Evolutionary conservation across 768 basidiomycete genomes (phyloP).

Genomic region (Fomitopsis serialis): DNA sequence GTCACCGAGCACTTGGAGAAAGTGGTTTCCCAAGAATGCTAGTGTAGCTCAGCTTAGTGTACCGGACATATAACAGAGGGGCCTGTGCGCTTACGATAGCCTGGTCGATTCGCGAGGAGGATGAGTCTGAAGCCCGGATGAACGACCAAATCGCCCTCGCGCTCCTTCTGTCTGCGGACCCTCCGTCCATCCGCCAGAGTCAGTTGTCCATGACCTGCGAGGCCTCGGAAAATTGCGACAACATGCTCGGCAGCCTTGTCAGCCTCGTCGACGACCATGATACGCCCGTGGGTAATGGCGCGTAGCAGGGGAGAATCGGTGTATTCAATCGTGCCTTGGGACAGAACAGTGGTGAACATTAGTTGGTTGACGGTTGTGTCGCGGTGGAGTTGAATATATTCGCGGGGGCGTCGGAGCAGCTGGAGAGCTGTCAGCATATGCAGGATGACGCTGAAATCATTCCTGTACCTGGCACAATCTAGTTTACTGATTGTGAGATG

Average conservation of each 20-base stretch:
- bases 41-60: background rate
- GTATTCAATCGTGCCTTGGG: slow-evolving; percentile 52
- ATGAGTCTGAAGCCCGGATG: slow-evolving; percentile 62
- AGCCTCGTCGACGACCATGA: slow-evolving; percentile 69
- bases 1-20: slow-evolving; percentile 66
- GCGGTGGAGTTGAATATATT: slow-evolving; percentile 66
- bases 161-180: slow-evolving; percentile 39
- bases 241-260: slow-evolving; percentile 74
- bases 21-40: slow-evolving; percentile 74
- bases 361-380: slow-evolving; percentile 69
- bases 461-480: slow-evolving; percentile 51
- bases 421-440: slow-evolving; percentile 19
- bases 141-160: slow-evolving; percentile 51
- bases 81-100: slow-evolving; percentile 56
- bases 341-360: slow-evolving; percentile 62
- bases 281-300: slow-evolving; percentile 53
- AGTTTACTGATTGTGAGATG: background rate
- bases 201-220: slow-evolving; percentile 61
- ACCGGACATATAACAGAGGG: too few relatives aligned
- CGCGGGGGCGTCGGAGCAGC: slow-evolving; percentile 56
- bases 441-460: background rate
- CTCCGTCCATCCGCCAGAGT: slow-evolving; percentile 59
- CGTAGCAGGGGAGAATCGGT: slow-evolving; percentile 63
- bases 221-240: slow-evolving; percentile 64
- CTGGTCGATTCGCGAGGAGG: slow-evolving; percentile 61